Percentiles rank a stretch among this genome's conserved stretches.
Evolutionary conservation across 345 rosid species (phyloP).

Genomic region (Ceriops tagal): DNA sequence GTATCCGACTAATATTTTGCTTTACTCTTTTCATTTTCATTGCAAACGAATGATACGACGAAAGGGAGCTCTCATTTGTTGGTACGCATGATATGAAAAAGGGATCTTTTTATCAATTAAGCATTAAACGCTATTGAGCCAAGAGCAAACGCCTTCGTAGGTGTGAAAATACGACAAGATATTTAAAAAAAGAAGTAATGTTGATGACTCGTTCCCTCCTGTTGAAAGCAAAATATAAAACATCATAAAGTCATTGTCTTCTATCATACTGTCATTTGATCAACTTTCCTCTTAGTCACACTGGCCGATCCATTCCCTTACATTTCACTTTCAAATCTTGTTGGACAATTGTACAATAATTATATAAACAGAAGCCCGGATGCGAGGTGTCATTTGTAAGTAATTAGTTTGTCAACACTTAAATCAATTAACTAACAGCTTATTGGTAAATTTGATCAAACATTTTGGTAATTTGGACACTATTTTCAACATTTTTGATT

Average conservation of each 20-base stretch:
- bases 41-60: no score
- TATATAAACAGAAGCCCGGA: neutral
- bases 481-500: constrained; percentile 4
- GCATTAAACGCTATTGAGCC: neutral
- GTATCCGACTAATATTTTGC: no score
- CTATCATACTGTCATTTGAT: constrained; percentile 2
- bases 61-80: neutral
- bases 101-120: neutral
- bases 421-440: neutral
- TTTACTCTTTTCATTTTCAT: no score
- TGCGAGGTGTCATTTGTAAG: constrained; percentile 4
- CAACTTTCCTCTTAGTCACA: constrained; percentile 8
- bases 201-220: constrained; percentile 5
- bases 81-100: neutral
- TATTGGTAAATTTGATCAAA: neutral
- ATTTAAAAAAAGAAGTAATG: neutral
- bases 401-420: no score
- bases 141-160: neutral
- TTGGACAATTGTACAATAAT: constrained; percentile 7
- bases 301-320: neutral
- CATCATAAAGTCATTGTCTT: constrained; percentile 11
- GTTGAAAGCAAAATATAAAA: constrained; percentile 16
- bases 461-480: neutral
- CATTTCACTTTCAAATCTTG: constrained; percentile 15
- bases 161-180: neutral